phyloP scores from a whole-genome alignment of 2,329 filamentous ascomycete species.

The Arthrinium phaeospermum region DNA sequence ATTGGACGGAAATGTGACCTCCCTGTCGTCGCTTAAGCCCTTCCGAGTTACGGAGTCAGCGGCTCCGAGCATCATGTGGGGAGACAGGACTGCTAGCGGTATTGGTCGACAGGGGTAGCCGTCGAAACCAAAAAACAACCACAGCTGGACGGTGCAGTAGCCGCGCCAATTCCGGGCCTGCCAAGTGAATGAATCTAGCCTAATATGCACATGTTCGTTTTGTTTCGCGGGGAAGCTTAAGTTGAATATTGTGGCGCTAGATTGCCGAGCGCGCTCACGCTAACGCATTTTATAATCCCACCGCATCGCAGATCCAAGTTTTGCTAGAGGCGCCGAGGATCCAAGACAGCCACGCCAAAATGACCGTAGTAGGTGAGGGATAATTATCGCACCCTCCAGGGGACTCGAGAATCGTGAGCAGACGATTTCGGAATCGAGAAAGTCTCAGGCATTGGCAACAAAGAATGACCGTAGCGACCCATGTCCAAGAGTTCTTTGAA shows the following conservation, averaged over 20 bases:
- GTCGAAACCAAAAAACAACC: not conserved
- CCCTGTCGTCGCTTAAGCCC: not conserved
- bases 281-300: not conserved
- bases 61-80: not conserved
- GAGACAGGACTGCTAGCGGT: not conserved
- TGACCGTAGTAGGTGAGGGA: not conserved
- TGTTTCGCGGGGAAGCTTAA: not conserved
- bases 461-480: too few relatives aligned
- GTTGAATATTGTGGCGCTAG: not conserved
- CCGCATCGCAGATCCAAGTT: not conserved
- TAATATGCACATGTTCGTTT: not conserved
- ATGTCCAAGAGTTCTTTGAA: too few relatives aligned
- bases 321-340: not conserved
- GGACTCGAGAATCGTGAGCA: too few relatives aligned
- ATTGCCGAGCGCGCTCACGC: not conserved
- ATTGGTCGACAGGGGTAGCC: not conserved
- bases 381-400: not conserved
- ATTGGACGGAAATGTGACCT: not conserved
- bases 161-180: not conserved
- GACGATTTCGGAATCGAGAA: not conserved
- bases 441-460: too few relatives aligned
- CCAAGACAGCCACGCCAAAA: not conserved
- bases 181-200: not conserved
- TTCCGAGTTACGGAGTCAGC: slow-evolving; percentile 7
- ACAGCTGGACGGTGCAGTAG: not conserved